phyloP scores from a whole-genome alignment of 306 rosid genomes.

The Spatholobus suberectus region DNA sequence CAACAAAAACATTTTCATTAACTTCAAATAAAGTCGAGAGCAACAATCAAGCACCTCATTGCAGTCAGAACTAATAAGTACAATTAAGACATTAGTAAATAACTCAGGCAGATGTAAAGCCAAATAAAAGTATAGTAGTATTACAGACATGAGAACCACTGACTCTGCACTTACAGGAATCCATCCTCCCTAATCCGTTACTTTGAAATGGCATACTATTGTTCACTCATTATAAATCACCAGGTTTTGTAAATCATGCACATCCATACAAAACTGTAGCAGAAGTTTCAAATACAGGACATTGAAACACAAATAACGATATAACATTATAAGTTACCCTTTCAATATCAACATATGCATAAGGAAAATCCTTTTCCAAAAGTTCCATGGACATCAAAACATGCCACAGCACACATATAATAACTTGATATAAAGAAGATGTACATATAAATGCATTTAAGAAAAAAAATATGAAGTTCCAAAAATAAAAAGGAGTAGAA shows the following conservation, averaged over 20 bases:
- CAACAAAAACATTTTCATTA: neutral
- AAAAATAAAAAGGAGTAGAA: neutral
- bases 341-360: conserved; percentile 2
- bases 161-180: neutral
- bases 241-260: neutral
- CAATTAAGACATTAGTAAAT: conserved; percentile 18
- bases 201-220: neutral
- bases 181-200: neutral
- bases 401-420: neutral
- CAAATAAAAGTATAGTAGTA: neutral
- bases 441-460: neutral
- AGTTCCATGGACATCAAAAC: conserved; percentile 13
- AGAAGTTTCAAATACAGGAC: neutral
- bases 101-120: neutral
- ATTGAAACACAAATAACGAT: neutral
- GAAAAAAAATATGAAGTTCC: neutral
- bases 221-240: conserved; percentile 10
- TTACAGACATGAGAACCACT: neutral
- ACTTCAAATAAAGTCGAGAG: neutral
- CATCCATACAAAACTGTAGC: conserved; percentile 1
- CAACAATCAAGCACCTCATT: neutral
- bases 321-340: neutral
- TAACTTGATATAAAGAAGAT: conserved; percentile 7
- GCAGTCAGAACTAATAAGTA: neutral
- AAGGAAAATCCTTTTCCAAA: neutral